Evolutionary conservation across 2,329 filamentous ascomycete genomes (phyloP).

Genomic region (Fusarium transvaalense): DNA sequence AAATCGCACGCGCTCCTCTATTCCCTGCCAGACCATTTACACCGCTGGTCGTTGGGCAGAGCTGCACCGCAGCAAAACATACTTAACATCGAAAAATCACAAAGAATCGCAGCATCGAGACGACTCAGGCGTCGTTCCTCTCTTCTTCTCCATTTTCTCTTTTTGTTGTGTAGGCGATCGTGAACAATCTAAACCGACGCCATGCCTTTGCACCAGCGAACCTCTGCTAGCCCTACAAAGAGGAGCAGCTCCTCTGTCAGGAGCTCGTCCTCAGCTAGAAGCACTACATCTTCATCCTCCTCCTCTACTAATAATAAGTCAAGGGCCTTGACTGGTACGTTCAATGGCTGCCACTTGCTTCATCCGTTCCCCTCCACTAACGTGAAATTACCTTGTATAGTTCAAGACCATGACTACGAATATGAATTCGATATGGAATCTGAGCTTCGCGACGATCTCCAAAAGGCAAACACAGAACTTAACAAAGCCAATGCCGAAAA

Average conservation of each 20-base stretch:
- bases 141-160: constrained; percentile 24
- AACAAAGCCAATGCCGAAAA: constrained; percentile 48
- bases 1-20: constrained; percentile 42
- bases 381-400: constrained; percentile 17
- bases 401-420: constrained; percentile 44
- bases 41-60: constrained; percentile 49
- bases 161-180: constrained; percentile 40
- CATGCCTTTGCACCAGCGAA: constrained; percentile 49
- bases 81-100: constrained; percentile 40
- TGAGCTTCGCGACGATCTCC: constrained; percentile 46
- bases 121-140: constrained; percentile 32
- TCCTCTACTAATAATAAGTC: constrained; percentile 34
- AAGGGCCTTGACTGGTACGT: constrained; percentile 45
- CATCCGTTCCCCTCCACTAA: constrained; percentile 34
- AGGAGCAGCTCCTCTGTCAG: constrained; percentile 46
- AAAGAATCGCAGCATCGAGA: constrained; percentile 36
- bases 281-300: constrained; percentile 26
- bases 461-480: constrained; percentile 48
- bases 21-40: constrained; percentile 46
- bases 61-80: constrained; percentile 47
- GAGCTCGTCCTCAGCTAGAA: constrained; percentile 33
- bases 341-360: constrained; percentile 27
- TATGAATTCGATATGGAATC: constrained; percentile 45
- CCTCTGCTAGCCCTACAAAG: constrained; percentile 47
- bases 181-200: constrained; percentile 41